A percentile compares a stretch with the other conserved stretches of the same genome.
phyloP scores from a whole-genome alignment of 768 basidiomycete genomes.

The Mycena olivaceomarginata region DNA sequence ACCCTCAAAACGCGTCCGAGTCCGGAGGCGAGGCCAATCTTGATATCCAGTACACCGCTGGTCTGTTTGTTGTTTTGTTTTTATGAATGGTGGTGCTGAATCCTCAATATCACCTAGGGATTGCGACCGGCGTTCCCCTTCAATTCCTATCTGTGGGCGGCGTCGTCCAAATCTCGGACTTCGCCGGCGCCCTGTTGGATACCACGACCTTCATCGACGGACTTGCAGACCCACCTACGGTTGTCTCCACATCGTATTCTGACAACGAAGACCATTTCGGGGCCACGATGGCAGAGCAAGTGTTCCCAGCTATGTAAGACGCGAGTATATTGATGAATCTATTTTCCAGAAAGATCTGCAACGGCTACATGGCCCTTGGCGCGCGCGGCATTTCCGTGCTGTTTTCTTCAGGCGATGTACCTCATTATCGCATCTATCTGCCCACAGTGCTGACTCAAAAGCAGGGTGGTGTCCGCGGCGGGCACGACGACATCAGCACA shows the following conservation, averaged over 20 bases:
- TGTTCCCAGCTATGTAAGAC: background rate
- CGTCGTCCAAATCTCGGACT: background rate
- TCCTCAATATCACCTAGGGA: background rate
- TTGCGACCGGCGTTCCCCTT: conserved; percentile 22
- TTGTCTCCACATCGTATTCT: conserved; percentile 6
- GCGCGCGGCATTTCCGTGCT: conserved; percentile 20
- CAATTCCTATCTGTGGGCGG: conserved; percentile 24
- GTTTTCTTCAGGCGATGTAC: conserved; percentile 25
- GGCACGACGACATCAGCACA: conserved; percentile 3
- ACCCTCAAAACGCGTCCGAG: background rate
- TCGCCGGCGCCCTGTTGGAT: conserved; percentile 12
- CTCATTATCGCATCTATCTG: background rate
- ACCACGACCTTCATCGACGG: conserved; percentile 20
- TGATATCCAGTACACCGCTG: conserved; percentile 26
- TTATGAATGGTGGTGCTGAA: background rate
- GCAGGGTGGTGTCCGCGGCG: conserved; percentile 6
- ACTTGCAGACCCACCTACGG: conserved; percentile 10
- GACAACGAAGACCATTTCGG: background rate
- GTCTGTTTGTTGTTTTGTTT: conserved; percentile 3
- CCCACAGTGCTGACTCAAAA: conserved; percentile 3
- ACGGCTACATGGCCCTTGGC: conserved; percentile 20
- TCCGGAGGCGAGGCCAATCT: conserved; percentile 1
- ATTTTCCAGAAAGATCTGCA: conserved; percentile 13
- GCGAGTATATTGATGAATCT: background rate
- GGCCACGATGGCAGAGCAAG: background rate